phyloP scores from a whole-genome alignment of 2,329 filamentous ascomycete genomes.

The Stylonectria norvegica region DNA sequence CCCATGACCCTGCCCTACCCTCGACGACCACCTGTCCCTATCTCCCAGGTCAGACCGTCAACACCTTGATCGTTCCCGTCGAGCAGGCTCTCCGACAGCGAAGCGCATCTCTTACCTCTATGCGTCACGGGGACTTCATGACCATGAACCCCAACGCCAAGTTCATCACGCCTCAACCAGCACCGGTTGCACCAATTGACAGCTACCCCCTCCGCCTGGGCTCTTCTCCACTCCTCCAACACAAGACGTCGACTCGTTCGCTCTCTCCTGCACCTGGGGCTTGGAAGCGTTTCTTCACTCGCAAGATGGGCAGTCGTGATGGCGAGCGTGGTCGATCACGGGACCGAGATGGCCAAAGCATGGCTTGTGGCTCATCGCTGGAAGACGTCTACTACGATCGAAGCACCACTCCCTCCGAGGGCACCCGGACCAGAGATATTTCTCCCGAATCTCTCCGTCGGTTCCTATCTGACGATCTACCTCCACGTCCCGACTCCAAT shows the following conservation, averaged over 20 bases:
- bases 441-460: slow-evolving; percentile 54
- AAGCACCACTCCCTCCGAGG: slow-evolving; percentile 34
- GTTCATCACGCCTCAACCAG: slow-evolving; percentile 65
- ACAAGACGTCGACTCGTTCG: slow-evolving; percentile 44
- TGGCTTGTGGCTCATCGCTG: background rate
- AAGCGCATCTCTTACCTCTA: slow-evolving; percentile 63
- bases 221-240: slow-evolving; percentile 31
- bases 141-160: slow-evolving; percentile 78
- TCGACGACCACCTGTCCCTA: slow-evolving; percentile 79
- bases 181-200: slow-evolving; percentile 35
- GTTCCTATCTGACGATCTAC: slow-evolving; percentile 48
- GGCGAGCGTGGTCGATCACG: slow-evolving; percentile 33
- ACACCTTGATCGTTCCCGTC: slow-evolving; percentile 75
- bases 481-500: slow-evolving; percentile 26
- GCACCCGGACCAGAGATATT: slow-evolving; percentile 47
- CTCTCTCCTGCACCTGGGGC: slow-evolving; percentile 44
- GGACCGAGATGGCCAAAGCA: slow-evolving; percentile 24
- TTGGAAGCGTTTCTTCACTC: slow-evolving; percentile 51
- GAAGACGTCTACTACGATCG: slow-evolving; percentile 17
- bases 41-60: slow-evolving; percentile 82
- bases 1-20: slow-evolving; percentile 67
- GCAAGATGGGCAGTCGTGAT: slow-evolving; percentile 37
- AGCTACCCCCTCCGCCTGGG: slow-evolving; percentile 24
- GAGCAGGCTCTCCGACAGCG: slow-evolving; percentile 60
- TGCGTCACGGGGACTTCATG: slow-evolving; percentile 56